Percentiles rank a stretch among this genome's conserved stretches.
phyloP scores from a whole-genome alignment of 2,329 filamentous ascomycete genomes.

The Penicillium glabrum region DNA sequence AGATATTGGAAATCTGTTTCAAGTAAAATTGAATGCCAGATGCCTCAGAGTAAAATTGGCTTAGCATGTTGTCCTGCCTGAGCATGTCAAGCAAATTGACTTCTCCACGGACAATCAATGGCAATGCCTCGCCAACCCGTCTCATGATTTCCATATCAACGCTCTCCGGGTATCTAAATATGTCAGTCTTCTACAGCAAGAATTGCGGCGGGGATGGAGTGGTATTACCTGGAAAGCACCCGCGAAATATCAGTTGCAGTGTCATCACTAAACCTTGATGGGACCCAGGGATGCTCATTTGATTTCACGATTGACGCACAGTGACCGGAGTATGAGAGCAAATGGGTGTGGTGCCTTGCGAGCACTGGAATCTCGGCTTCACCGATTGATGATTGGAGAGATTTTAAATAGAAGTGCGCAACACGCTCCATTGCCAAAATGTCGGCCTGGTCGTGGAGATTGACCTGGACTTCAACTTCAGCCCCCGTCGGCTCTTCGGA shows the following conservation, averaged over 20 bases:
- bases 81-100: slow-evolving; percentile 41
- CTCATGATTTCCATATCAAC: slow-evolving; percentile 12
- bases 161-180: slow-evolving; percentile 1
- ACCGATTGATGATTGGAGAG: not conserved
- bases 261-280: slow-evolving; percentile 13
- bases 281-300: slow-evolving; percentile 10
- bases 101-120: slow-evolving; percentile 34
- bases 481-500: slow-evolving; percentile 11
- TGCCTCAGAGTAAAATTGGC: slow-evolving; percentile 33
- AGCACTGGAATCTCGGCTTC: not conserved
- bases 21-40: slow-evolving; percentile 24
- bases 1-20: slow-evolving; percentile 25
- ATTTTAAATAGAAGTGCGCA: slow-evolving; percentile 20
- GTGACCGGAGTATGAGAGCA: slow-evolving; percentile 14
- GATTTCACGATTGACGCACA: slow-evolving; percentile 10
- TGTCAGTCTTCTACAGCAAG: slow-evolving; percentile 1
- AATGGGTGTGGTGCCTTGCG: slow-evolving; percentile 8
- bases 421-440: slow-evolving; percentile 17
- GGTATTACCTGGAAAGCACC: slow-evolving; percentile 10
- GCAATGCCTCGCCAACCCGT: slow-evolving; percentile 34
- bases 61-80: slow-evolving; percentile 34
- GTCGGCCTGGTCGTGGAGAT: not conserved
- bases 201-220: too few species aligned
- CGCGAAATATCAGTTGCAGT: slow-evolving; percentile 5
- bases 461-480: not conserved